Conservation (phyloP, 1,284 basidiomycete genomes). For the Fomes fomentarius region DNA sequence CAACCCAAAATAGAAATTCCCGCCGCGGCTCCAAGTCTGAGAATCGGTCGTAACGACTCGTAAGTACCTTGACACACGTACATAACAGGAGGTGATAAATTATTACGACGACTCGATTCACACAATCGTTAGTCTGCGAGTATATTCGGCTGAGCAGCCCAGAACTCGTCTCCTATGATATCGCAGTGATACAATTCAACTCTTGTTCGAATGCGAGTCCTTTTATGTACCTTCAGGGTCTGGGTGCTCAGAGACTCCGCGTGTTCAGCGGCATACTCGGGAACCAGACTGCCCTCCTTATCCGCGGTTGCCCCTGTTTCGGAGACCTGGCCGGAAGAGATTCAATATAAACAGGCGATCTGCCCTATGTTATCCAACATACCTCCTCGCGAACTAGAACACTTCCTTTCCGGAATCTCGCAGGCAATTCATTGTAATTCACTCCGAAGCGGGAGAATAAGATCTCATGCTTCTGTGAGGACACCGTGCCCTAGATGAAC, state of each 20-base stretch:
- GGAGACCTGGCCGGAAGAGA: not conserved
- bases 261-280: not conserved
- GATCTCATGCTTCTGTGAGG: constrained; percentile 91
- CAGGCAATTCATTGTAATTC: constrained; percentile 85
- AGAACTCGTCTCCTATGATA: constrained; percentile 83
- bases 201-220: constrained; percentile 42
- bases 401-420: constrained; percentile 86
- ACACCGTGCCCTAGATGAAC: constrained; percentile 74
- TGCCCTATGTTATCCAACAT: not conserved
- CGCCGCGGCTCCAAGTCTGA: too few species aligned
- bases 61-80: too few species aligned
- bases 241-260: too few species aligned
- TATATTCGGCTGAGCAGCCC: constrained; percentile 58
- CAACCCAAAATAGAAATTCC: not conserved
- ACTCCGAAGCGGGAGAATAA: constrained; percentile 81
- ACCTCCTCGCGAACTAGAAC: constrained; percentile 72
- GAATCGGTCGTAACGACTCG: too few species aligned
- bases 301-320: not conserved
- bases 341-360: not conserved
- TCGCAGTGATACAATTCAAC: constrained; percentile 77
- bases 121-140: constrained; percentile 33
- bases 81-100: too few species aligned
- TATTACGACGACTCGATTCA: not conserved
- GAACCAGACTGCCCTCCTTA: not conserved
- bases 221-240: constrained; percentile 26